Evolutionary conservation across 2,329 filamentous ascomycete species (phyloP).

Genomic region (Saccharata proteae): DNA sequence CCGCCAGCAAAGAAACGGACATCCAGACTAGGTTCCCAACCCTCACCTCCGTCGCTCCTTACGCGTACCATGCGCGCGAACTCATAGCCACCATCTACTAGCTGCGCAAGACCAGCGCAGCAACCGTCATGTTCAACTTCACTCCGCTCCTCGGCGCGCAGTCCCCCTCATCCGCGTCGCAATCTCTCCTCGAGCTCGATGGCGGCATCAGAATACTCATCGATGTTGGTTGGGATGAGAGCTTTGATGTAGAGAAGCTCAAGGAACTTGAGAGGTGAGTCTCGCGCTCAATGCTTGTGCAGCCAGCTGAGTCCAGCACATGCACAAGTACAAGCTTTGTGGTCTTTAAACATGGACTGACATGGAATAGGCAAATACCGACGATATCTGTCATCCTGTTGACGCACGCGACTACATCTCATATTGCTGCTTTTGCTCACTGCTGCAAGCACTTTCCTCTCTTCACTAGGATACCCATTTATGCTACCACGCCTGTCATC

Average conservation of each 20-base stretch:
- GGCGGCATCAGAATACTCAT: conserved; percentile 91
- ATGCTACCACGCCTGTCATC: conserved; percentile 87
- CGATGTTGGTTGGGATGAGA: conserved; percentile 92
- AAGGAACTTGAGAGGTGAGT: conserved; percentile 76
- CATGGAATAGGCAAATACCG: conserved; percentile 59
- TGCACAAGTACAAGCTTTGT: neutral
- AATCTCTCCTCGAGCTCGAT: conserved; percentile 94
- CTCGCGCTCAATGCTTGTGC: conserved; percentile 15
- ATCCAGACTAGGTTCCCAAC: neutral
- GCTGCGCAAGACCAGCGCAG: conserved; percentile 5
- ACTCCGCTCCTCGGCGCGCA: conserved; percentile 85
- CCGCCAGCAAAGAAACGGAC: neutral
- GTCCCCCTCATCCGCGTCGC: conserved; percentile 72
- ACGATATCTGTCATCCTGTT: conserved; percentile 88
- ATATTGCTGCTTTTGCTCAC: conserved; percentile 87
- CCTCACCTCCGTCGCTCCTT: neutral
- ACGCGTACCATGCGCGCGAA: conserved; percentile 4
- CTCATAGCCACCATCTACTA: conserved; percentile 3
- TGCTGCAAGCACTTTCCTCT: conserved; percentile 93
- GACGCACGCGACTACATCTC: conserved; percentile 83
- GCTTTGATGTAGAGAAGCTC: conserved; percentile 71
- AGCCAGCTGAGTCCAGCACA: conserved; percentile 11
- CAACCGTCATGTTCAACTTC: conserved; percentile 86
- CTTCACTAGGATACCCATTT: conserved; percentile 85
- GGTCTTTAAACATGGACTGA: conserved; percentile 1